Base-by-base conservation (phyloP, 257 asterid species). In the Linderniella brevidens region DNA sequence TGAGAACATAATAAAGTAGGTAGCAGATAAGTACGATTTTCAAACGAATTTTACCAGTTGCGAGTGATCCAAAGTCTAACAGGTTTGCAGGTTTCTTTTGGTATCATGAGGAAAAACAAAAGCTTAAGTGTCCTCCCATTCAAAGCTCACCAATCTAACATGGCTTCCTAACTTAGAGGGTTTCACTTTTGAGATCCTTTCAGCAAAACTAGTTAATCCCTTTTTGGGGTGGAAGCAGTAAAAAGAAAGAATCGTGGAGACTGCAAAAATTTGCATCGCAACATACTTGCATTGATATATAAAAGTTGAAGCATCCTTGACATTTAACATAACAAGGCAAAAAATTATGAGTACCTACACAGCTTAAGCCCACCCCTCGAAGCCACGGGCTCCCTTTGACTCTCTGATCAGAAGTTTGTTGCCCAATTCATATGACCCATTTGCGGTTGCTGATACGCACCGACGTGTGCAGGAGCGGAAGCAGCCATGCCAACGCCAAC, bases 361-460 rank as follows among this genome's bases (percentile, higher is more conserved):
- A 25, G 3, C 32, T 25, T 2, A 25, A 2, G 32, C 32, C 32
- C 32, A 25, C 32, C 32, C 32, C 32, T 25, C 32, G 32, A 25
- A 25, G 32, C 32, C 32, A 25, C 32, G 6, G 32, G 3, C 32
- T 25, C 32, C 32, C 4, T 25, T 25, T 25, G n/a, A n/a, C 32
- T 25, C 6, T 25, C 32, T 25, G 32, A 25, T 83, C 74, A 84
- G 58, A 78, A 80, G 70, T 72, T 84, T 13, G 84, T 92, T 1
- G 86, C 64, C 95, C 98, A 84, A 64, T 70, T 88, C 68, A 80
- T 49, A 57, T 84, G 98, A 36, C 95, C 87, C 74, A 80, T 37
- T 25, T 87, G 97, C 59, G 95, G 78, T 56, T 83, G 97, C 79
- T 78, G 97, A 68, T 87, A 80, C 11, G 81, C 82, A 15, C 88